Evolutionary conservation across 495 filamentous ascomycete species (phyloP).

Genomic region (Hyaloscypha variabilis): DNA sequence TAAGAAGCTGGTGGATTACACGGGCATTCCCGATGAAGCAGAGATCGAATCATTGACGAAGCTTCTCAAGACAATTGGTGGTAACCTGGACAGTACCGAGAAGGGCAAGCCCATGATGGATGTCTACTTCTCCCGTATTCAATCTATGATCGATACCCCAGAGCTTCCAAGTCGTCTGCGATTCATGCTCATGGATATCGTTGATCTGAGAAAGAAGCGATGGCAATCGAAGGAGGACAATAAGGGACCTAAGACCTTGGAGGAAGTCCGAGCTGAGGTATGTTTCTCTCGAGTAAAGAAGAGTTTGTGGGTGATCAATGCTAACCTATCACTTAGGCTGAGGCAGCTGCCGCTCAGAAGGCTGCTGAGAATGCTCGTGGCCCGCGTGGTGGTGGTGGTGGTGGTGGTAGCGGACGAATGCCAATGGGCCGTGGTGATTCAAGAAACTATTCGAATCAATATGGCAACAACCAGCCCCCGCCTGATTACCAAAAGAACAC

Average conservation of each 20-base stretch:
- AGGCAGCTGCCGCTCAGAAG: constrained; percentile 74
- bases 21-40: constrained; percentile 90
- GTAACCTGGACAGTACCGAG: constrained; percentile 77
- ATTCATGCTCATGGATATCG: constrained; percentile 96
- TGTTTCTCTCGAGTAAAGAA: constrained; percentile 28
- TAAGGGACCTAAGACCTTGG: constrained; percentile 96
- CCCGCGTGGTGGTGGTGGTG: constrained; percentile 64
- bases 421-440: constrained; percentile 82
- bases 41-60: constrained; percentile 95
- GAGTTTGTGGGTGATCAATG: not conserved
- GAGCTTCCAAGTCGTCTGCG: constrained; percentile 81
- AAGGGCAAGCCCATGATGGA: constrained; percentile 85
- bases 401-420: constrained; percentile 62
- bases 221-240: constrained; percentile 87
- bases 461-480: constrained; percentile 64
- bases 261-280: constrained; percentile 86
- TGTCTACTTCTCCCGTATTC: constrained; percentile 89
- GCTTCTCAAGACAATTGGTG: constrained; percentile 88
- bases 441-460: constrained; percentile 70
- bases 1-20: constrained; percentile 92
- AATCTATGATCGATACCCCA: constrained; percentile 72
- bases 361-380: constrained; percentile 62
- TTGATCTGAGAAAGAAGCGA: constrained; percentile 73
- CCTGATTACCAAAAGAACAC: constrained; percentile 72
- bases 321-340: constrained; percentile 39